Evolutionary conservation across 257 asterid genomes (phyloP).

Genomic region (Petrea volubilis): DNA sequence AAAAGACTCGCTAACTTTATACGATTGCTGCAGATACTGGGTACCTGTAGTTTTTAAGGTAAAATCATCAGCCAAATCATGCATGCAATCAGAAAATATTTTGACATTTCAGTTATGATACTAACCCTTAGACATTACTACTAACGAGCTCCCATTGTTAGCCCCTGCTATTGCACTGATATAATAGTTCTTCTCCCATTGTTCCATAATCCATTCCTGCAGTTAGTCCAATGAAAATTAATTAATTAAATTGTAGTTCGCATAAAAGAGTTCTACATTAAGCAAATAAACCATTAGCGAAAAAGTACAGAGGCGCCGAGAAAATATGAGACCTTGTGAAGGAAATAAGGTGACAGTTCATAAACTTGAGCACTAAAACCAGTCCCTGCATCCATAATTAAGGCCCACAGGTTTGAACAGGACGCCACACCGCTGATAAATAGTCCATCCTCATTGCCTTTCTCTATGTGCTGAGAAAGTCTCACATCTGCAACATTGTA

Average conservation of each 20-base stretch:
- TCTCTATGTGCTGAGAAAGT: slow-evolving; percentile 65
- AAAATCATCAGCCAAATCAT: neutral
- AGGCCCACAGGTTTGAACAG: slow-evolving; percentile 68
- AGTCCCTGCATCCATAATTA: slow-evolving; percentile 83
- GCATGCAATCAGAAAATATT: neutral
- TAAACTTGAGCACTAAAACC: slow-evolving; percentile 65
- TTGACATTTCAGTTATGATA: slow-evolving; percentile 9
- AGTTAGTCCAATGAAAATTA: slow-evolving; percentile 3
- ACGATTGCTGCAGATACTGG: slow-evolving; percentile 61
- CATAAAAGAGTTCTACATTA: no score
- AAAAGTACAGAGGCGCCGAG: neutral
- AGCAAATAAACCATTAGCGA: neutral
- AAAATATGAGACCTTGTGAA: slow-evolving; percentile 54
- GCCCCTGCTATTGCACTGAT: slow-evolving; percentile 75
- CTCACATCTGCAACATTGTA: slow-evolving; percentile 61
- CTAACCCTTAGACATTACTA: slow-evolving; percentile 77
- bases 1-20: slow-evolving; percentile 70
- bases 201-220: slow-evolving; percentile 78
- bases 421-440: slow-evolving; percentile 70
- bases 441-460: slow-evolving; percentile 75
- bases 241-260: neutral
- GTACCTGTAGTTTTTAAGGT: slow-evolving; percentile 43
- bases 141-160: slow-evolving; percentile 60
- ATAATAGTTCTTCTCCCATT: slow-evolving; percentile 70
- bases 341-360: slow-evolving; percentile 61